Conservation (phyloP, 2,329 filamentous ascomycete species). For the Talaromyces sp. region DNA sequence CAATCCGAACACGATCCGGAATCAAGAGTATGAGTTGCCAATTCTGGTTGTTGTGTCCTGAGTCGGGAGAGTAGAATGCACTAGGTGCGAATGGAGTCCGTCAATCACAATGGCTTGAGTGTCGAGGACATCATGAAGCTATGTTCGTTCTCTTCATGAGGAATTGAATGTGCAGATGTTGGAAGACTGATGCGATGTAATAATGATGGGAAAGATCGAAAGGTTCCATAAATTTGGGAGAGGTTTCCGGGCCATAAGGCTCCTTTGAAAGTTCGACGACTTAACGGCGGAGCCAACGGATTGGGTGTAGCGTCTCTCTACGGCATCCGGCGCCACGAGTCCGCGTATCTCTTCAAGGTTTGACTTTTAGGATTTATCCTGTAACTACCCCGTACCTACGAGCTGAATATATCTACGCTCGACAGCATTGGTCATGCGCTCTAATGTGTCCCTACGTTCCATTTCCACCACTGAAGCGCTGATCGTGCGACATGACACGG, state of each 20-base stretch:
- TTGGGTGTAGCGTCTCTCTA: not conserved
- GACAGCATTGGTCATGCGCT: not conserved
- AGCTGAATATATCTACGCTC: not conserved
- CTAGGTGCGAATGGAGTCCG: not conserved
- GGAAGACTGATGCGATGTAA: not conserved
- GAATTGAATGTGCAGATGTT: not conserved
- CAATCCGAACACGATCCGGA: too few relatives aligned
- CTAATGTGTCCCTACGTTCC: not conserved
- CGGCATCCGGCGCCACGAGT: not conserved
- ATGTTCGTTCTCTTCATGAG: not conserved
- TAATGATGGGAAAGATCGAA: not conserved
- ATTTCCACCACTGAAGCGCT: not conserved
- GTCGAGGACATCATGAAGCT: not conserved
- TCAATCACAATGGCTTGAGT: not conserved
- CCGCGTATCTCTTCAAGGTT: too few relatives aligned
- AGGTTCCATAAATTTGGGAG: not conserved
- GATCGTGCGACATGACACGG: not conserved
- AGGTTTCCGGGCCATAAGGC: not conserved
- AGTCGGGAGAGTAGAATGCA: not conserved
- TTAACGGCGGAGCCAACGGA: not conserved
- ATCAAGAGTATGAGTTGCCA: not conserved
- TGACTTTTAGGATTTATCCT: too few relatives aligned
- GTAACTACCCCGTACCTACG: not conserved
- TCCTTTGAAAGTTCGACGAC: not conserved
- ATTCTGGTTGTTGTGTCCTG: not conserved